Conservation (phyloP, 371 early-diverging fungal species). For the Mucor saturninus region DNA sequence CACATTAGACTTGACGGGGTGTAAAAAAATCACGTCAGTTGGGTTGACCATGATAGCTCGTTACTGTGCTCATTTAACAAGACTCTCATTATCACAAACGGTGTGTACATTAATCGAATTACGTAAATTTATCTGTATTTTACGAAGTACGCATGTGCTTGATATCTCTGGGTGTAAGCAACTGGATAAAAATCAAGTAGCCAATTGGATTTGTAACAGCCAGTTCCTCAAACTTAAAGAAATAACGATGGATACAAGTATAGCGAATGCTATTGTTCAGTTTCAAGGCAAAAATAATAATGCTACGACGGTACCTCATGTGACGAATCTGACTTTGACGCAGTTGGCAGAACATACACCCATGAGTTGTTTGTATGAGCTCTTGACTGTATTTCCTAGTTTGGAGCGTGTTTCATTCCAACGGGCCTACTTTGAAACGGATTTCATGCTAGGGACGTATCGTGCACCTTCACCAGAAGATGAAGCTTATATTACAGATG, state of each 20-base stretch:
- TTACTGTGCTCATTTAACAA: conserved; percentile 19
- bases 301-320: not conserved
- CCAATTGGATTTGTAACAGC: conserved; percentile 18
- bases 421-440: conserved; percentile 21
- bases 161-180: conserved; percentile 14
- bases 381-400: conserved; percentile 14
- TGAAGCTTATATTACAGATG: conserved; percentile 15
- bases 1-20: conserved; percentile 39
- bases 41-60: conserved; percentile 30
- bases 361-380: conserved; percentile 4
- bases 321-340: conserved; percentile 1
- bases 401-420: conserved; percentile 7
- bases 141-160: not conserved
- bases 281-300: not conserved
- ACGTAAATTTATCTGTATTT: conserved; percentile 11
- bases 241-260: conserved; percentile 6
- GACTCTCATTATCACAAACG: conserved; percentile 17
- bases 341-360: conserved; percentile 18
- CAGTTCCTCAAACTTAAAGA: not conserved
- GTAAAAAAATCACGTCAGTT: conserved; percentile 24
- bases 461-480: conserved; percentile 9
- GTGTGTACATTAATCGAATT: conserved; percentile 1
- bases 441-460: conserved; percentile 13
- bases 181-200: not conserved
- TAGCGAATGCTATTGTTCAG: not conserved